Evolutionary conservation across 1,284 basidiomycete species (phyloP).

Genomic region (Trametes polyzona): DNA sequence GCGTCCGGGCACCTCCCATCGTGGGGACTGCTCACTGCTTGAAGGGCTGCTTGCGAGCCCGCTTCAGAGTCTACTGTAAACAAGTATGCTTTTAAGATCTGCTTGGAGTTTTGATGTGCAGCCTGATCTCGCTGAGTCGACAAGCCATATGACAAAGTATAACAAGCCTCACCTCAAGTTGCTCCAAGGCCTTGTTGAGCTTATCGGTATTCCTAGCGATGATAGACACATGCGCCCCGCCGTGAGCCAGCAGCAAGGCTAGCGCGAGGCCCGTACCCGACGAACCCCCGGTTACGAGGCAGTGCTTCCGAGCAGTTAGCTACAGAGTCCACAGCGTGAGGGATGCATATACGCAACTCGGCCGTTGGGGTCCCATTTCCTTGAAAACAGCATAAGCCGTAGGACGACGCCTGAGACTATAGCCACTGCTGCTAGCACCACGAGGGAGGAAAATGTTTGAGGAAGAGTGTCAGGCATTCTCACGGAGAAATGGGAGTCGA

Average conservation of each 20-base stretch:
- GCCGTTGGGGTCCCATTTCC: slow-evolving; percentile 35
- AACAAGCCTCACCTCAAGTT: slow-evolving; percentile 60
- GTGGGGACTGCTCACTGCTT: slow-evolving; percentile 58
- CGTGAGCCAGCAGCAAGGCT: slow-evolving; percentile 67
- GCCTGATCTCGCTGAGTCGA: slow-evolving; percentile 35
- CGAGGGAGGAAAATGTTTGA: not conserved
- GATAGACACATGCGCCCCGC: slow-evolving; percentile 82
- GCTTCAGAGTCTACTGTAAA: slow-evolving; percentile 57
- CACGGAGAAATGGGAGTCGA: too few relatives aligned
- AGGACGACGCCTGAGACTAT: not conserved
- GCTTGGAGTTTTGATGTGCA: slow-evolving; percentile 52
- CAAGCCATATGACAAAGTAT: not conserved
- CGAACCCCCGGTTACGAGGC: slow-evolving; percentile 82
- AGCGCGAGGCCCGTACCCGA: slow-evolving; percentile 80
- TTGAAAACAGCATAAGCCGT: not conserved
- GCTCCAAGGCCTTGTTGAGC: slow-evolving; percentile 59
- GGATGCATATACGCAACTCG: slow-evolving; percentile 23
- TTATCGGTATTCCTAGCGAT: slow-evolving; percentile 72
- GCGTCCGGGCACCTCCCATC: slow-evolving; percentile 66
- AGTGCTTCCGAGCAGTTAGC: slow-evolving; percentile 49
- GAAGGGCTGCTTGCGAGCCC: slow-evolving; percentile 58
- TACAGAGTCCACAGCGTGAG: not conserved
- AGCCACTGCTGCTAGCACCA: not conserved
- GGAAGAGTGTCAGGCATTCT: not conserved
- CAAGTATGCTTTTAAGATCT: slow-evolving; percentile 64